Base-by-base conservation (phyloP, 305 asterid genomes). In the Solanum hybrid region DNA sequence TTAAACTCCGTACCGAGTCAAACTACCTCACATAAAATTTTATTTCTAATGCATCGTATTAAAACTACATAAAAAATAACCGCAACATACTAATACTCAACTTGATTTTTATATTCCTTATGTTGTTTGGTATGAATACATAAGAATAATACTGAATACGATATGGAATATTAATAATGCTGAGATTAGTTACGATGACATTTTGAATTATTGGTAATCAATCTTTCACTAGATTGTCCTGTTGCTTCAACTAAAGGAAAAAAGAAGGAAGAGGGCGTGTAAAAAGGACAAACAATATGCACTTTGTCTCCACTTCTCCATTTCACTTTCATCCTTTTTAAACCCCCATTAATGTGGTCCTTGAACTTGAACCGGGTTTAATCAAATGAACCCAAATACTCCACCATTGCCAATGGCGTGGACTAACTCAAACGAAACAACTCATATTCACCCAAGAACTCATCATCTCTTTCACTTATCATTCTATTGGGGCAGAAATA, bases 401-500 rank as follows among this genome's bases (percentile, higher is more conserved):
- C 24, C 92, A 70, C 90, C 93, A 10, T 95, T 94, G 1, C 87
- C 90, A 1, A 86, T 86, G 20, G 75, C 87, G 0, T 45, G 73
- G 73, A 45, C 36, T 13, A 13, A 73, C 79, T 27, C 86, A 57
- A 51, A 78, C 9, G 79, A 85, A n/a, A 84, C 84, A 88, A 73
- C 91, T 90, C 94, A 90, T 83, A 24, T 4, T 88, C 94, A 92
- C 91, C 94, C 90, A 90, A 92, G 39, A 87, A 92, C 92, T 2
- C 76, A 70, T 61, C 90, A 32, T 22, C 86, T 94, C 72, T 17
- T 15, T 32, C 95, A 92, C 92, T 14, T 78, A 89, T 89, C 94
- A 65, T 95, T 96, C 89, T 94, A 94, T 72, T 95, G 97, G 98
- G 93, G 98, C 2, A 94, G 91, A 57, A 92, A 97, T 8, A 91